Base-by-base conservation (phyloP, 2,329 filamentous ascomycete species). In the Fusarium fujikuroi region DNA sequence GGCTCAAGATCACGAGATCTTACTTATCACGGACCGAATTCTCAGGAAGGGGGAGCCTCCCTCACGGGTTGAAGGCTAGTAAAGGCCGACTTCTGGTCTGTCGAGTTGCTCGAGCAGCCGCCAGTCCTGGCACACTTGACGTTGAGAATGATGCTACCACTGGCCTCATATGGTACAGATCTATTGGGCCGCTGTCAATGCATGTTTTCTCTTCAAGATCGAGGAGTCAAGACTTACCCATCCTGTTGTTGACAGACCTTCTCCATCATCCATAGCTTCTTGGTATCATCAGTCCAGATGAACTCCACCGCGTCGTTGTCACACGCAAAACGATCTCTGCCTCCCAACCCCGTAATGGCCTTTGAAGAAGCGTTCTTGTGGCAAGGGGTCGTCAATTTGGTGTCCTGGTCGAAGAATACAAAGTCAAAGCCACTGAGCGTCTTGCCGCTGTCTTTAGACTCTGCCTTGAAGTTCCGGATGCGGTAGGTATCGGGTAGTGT, bases 241-340 rank as follows among this genome's bases (percentile, higher is more conserved):
- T 80, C 71, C 3, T 72, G 30, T 18, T 74, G 74, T 3, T 83
- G 80, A 75, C 86, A 88, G 19, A 83, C 80, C 34, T 80, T 79
- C 79, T 88, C 85, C 47, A 87, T 79, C 76, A 87, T 69, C n/a
- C 81, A 83, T 47, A 87, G 69, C 43, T 78, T 77, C 34, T 72
- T 70, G 9, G 70, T 44, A 9, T 72, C 58, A 28, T 74, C 49
- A 18, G 76, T 49, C 80, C 79, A 87, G 70, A 87, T 83, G 68
- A 88, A 88, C 66, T 84, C 78, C 69, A 85, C 79, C 14, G 77
- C 60, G 2, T 57, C 15, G 74, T 85, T 76, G 47, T 85, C 82
- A 74, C 87, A 88, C 25, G 82, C 75, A 60, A 81, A 88, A 42
- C 85, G 80, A 15, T 81, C 75, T 4, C 80, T 78, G 12, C 69